Percentiles rank a stretch among this genome's conserved stretches.
phyloP scores from a whole-genome alignment of 345 rosid genomes.

The Conringia planisiliqua region DNA sequence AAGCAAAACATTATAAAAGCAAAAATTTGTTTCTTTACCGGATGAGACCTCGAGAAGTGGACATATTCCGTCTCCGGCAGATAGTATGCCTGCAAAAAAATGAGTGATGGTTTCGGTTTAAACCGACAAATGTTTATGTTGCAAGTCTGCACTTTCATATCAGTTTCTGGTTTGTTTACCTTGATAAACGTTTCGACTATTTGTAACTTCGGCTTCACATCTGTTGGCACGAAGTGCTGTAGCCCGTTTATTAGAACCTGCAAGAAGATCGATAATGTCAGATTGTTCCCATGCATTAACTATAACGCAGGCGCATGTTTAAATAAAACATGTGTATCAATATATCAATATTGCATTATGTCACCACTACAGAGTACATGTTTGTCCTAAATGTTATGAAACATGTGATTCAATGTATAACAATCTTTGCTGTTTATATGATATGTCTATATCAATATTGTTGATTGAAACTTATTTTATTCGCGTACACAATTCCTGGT shows the following conservation, averaged over 20 bases:
- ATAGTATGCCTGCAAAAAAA: constrained; percentile 71
- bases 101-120: not conserved
- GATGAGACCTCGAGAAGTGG: constrained; percentile 93
- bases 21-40: constrained; percentile 44
- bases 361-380: not conserved
- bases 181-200: constrained; percentile 80
- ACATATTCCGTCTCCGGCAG: constrained; percentile 95
- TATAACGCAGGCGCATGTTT: not conserved
- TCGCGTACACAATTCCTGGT: not conserved
- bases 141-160: not conserved
- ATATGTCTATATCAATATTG: not conserved
- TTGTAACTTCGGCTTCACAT: constrained; percentile 76
- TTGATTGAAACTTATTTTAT: not conserved
- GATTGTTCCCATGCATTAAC: not conserved
- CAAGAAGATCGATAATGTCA: not conserved
- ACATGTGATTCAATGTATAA: not conserved
- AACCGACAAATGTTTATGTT: not conserved
- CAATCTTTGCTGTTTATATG: constrained; percentile 1
- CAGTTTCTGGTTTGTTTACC: constrained; percentile 41
- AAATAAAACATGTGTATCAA: not conserved
- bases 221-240: constrained; percentile 68
- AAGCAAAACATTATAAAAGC: not conserved
- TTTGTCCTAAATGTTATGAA: not conserved
- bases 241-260: constrained; percentile 92
- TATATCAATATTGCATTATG: not conserved